These are phyloP conservation scores for Solanum medicagineum DNA, from an alignment of 257 asterid species.

Conservation along the genomic window DNA sequence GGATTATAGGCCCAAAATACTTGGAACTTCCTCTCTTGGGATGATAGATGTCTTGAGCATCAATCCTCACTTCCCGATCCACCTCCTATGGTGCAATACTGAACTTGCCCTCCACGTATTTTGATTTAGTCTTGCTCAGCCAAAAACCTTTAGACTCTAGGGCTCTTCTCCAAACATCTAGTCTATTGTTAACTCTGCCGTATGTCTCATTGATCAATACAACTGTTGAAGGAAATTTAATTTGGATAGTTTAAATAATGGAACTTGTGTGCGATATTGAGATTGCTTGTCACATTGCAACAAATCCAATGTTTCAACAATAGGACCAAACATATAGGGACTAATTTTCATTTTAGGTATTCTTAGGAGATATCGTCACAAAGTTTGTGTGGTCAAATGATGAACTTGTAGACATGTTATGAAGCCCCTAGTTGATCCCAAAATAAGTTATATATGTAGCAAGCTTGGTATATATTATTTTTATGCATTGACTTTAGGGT, in stretches of 20 bases:
- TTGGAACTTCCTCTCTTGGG: too few species aligned
- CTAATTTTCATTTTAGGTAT: neutral
- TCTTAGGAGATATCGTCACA: neutral
- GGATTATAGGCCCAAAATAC: too few species aligned
- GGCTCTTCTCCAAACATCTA: neutral
- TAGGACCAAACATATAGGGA: neutral
- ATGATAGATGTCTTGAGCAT: too few species aligned
- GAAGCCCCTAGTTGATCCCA: neutral
- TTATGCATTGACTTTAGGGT: neutral
- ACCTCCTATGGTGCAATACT: too few species aligned
- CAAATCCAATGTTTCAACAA: neutral
- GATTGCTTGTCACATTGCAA: neutral
- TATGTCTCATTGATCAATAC: neutral
- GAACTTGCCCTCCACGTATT: too few species aligned
- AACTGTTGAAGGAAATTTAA: neutral
- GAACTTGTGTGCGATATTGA: neutral
- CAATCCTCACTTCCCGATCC: too few species aligned
- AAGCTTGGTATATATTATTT: neutral
- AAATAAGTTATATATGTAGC: neutral
- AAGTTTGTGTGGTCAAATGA: neutral
- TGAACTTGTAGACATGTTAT: neutral
- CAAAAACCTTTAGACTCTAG: neutral
- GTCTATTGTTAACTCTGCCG: neutral
- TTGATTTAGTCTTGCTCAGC: too few species aligned
- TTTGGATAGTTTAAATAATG: neutral